These are phyloP conservation scores for Cornus florida DNA, from an alignment of 148 eudicot species.

Conservation along the genomic window DNA sequence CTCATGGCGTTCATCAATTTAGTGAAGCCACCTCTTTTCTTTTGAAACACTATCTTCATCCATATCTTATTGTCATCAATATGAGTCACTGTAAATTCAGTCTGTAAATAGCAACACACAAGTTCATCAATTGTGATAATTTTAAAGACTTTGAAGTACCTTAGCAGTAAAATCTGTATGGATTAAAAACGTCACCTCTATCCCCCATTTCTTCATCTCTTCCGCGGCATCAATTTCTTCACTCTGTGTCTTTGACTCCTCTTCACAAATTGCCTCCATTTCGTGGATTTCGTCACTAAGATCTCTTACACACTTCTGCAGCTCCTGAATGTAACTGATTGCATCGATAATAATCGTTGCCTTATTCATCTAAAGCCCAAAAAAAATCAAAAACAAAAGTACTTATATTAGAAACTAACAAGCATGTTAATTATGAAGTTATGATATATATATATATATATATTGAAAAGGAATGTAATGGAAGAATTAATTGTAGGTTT, in stretches of 20 bases:
- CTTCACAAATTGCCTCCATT: conserved; percentile 40
- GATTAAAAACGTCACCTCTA: conserved; percentile 39
- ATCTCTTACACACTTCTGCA: conserved; percentile 37
- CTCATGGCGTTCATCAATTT: conserved; percentile 61
- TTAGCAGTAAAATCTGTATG: no score
- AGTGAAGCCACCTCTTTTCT: conserved; percentile 54
- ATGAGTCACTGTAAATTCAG: conserved; percentile 59
- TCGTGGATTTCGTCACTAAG: conserved; percentile 60
- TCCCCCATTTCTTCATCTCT: conserved; percentile 48
- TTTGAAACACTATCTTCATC: conserved; percentile 62
- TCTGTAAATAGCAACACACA: conserved; percentile 27
- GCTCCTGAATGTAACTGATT: conserved; percentile 66
- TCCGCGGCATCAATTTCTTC: conserved; percentile 22
- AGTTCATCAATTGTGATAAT: background rate
- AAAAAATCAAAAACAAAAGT: background rate
- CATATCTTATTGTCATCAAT: conserved; percentile 63
- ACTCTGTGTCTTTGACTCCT: conserved; percentile 22
- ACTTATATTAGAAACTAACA: background rate
- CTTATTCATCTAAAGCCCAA: conserved; percentile 63
- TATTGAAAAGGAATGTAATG: background rate
- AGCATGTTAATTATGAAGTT: background rate
- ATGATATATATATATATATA: background rate
- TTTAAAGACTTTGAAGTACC: background rate
- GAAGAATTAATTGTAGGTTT: background rate
- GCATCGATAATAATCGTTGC: conserved; percentile 75